These are phyloP conservation scores for Mucor velutinosus DNA, from an alignment of 371 early-diverging fungal genomes.

Conservation along the genomic window DNA sequence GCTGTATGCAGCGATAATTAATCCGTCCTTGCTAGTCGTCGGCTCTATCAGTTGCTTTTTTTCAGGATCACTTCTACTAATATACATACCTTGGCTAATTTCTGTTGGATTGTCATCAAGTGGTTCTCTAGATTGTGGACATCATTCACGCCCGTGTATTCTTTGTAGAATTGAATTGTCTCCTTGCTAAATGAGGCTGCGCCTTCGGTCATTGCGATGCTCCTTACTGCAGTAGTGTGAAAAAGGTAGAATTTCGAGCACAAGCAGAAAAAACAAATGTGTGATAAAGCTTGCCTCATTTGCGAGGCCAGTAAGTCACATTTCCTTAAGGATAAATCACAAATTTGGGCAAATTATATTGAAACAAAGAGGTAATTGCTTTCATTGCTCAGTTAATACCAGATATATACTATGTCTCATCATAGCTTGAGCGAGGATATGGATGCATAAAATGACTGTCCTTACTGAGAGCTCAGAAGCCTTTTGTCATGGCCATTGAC, in stretches of 20 bases:
- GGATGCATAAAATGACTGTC: too few relatives aligned
- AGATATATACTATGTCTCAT: background rate
- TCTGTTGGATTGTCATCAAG: slow-evolving; percentile 16
- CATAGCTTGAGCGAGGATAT: background rate
- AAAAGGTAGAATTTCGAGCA: background rate
- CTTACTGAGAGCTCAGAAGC: background rate
- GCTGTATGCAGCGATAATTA: slow-evolving; percentile 41
- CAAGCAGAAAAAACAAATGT: background rate
- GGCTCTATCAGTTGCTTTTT: background rate
- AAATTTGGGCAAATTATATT: background rate
- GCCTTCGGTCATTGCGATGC: background rate
- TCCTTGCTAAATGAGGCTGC: background rate
- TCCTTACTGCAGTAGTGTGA: background rate
- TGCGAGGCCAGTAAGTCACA: background rate
- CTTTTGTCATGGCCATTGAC: background rate
- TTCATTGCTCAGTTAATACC: background rate
- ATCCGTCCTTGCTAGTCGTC: slow-evolving; percentile 18
- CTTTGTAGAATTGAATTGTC: slow-evolving; percentile 21
- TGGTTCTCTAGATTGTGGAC: slow-evolving; percentile 20
- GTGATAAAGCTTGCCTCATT: background rate
- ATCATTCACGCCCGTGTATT: slow-evolving; percentile 32
- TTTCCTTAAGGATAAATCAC: background rate
- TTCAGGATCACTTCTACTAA: background rate
- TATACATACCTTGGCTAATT: slow-evolving; percentile 26
- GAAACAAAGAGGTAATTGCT: background rate